These are phyloP conservation scores for Gossypium gossypioides DNA, from an alignment of 441 rosid species.

Conservation along the genomic window DNA sequence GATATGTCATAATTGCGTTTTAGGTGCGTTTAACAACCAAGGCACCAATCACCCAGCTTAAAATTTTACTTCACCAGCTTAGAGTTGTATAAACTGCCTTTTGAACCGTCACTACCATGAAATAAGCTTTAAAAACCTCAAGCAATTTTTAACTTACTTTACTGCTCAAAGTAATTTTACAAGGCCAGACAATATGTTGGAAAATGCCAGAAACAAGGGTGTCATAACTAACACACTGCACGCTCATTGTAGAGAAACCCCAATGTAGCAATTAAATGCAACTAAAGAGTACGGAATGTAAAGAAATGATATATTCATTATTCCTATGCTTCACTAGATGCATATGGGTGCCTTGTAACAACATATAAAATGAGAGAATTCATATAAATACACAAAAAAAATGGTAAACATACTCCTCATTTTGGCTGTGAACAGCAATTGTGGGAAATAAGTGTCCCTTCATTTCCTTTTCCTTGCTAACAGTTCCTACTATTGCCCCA, in stretches of 20 bases:
- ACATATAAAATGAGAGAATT: not conserved
- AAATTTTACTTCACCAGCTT: not conserved
- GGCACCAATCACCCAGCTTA: not conserved
- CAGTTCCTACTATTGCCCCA: slow-evolving; percentile 57
- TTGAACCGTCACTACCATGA: not conserved
- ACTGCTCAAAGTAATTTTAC: not conserved
- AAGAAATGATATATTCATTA: not conserved
- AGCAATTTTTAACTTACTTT: not conserved
- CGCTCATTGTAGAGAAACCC: not conserved
- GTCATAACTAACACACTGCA: not conserved
- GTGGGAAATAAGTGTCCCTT: slow-evolving; percentile 76
- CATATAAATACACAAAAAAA: slow-evolving; percentile 9
- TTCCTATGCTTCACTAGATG: not conserved
- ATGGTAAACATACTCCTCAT: slow-evolving; percentile 68
- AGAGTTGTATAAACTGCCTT: not conserved
- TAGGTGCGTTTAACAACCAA: not conserved
- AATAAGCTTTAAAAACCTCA: not conserved
- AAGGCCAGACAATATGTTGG: not conserved
- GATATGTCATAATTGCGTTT: not conserved
- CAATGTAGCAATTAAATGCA: not conserved
- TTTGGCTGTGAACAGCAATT: slow-evolving; percentile 82
- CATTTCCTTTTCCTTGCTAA: slow-evolving; percentile 57
- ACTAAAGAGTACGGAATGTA: not conserved
- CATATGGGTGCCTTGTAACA: not conserved
- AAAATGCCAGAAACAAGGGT: not conserved